phyloP scores from a whole-genome alignment of 2,329 filamentous ascomycete species.

The Blastomyces parvus region DNA sequence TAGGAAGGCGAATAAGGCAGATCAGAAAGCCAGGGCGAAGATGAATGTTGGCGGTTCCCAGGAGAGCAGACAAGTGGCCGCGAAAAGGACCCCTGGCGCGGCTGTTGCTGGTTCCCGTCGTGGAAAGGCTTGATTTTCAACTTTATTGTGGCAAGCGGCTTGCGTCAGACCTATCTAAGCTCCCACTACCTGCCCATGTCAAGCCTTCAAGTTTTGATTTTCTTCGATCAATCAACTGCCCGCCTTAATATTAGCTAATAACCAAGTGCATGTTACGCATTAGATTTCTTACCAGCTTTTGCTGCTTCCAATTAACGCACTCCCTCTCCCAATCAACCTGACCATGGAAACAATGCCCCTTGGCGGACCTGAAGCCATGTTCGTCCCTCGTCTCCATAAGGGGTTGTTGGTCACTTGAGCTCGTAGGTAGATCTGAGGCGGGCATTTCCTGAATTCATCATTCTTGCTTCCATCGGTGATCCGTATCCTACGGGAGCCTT shows the following conservation, averaged over 20 bases:
- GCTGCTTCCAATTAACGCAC: not conserved
- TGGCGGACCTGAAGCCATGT: conserved; percentile 48
- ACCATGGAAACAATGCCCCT: conserved; percentile 1
- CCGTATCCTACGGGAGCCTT: not conserved
- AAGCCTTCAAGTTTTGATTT: not conserved
- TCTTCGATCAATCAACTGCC: not conserved
- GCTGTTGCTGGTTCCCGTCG: too few species aligned
- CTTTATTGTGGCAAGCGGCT: not conserved
- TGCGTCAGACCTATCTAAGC: not conserved
- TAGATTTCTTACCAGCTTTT: not conserved
- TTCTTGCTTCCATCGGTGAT: not conserved
- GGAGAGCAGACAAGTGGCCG: not conserved
- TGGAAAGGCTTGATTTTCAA: not conserved
- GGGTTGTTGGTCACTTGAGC: conserved; percentile 14
- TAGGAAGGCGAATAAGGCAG: not conserved
- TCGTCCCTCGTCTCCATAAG: conserved; percentile 28
- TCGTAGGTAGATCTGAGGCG: conserved; percentile 13
- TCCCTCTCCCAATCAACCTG: not conserved
- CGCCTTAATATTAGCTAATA: not conserved
- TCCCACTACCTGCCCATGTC: not conserved
- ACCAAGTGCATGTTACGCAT: not conserved
- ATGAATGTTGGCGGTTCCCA: not conserved
- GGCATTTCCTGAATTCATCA: not conserved
- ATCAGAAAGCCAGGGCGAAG: not conserved
- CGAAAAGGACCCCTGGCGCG: not conserved